Conservation (phyloP, 2,329 filamentous ascomycete species). For the Penicillium sp. region DNA sequence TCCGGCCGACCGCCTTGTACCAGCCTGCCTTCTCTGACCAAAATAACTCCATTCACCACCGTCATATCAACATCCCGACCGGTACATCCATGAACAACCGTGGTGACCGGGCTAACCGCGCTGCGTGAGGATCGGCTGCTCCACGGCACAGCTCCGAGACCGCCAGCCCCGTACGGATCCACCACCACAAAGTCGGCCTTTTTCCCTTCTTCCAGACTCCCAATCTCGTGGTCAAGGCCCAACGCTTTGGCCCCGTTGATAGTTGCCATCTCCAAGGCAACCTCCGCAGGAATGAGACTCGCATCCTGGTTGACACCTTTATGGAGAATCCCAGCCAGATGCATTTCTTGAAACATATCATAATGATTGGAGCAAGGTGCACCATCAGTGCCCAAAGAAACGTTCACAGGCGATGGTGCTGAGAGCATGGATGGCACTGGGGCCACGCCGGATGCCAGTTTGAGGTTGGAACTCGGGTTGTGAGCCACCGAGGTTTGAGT, state of each 20-base stretch:
- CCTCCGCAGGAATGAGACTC: slow-evolving; percentile 46
- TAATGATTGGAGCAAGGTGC: slow-evolving; percentile 55
- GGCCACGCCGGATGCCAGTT: slow-evolving; percentile 55
- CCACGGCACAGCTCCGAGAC: slow-evolving; percentile 41
- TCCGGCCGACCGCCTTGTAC: slow-evolving; percentile 18
- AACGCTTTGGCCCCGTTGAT: slow-evolving; percentile 53
- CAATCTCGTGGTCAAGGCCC: slow-evolving; percentile 44
- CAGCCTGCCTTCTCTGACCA: slow-evolving; percentile 41
- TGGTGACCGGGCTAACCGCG: slow-evolving; percentile 37
- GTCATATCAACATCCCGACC: slow-evolving; percentile 49
- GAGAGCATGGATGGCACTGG: slow-evolving; percentile 49
- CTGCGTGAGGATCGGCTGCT: slow-evolving; percentile 22
- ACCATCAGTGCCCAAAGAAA: slow-evolving; percentile 54
- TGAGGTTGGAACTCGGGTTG: slow-evolving; percentile 54
- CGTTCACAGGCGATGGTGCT: slow-evolving; percentile 40
- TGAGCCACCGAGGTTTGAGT: slow-evolving; percentile 51
- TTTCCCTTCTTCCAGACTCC: slow-evolving; percentile 40
- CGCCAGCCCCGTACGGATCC: slow-evolving; percentile 34
- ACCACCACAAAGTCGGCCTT: slow-evolving; percentile 32
- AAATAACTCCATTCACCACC: slow-evolving; percentile 45
- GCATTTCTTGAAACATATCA: slow-evolving; percentile 56
- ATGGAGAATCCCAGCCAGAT: slow-evolving; percentile 52
- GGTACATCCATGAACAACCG: slow-evolving; percentile 47
- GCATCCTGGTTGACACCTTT: slow-evolving; percentile 47
- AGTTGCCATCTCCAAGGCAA: slow-evolving; percentile 54